Evolutionary conservation across 768 basidiomycete genomes (phyloP).

Genomic region (Sporobolomyces roseus): DNA sequence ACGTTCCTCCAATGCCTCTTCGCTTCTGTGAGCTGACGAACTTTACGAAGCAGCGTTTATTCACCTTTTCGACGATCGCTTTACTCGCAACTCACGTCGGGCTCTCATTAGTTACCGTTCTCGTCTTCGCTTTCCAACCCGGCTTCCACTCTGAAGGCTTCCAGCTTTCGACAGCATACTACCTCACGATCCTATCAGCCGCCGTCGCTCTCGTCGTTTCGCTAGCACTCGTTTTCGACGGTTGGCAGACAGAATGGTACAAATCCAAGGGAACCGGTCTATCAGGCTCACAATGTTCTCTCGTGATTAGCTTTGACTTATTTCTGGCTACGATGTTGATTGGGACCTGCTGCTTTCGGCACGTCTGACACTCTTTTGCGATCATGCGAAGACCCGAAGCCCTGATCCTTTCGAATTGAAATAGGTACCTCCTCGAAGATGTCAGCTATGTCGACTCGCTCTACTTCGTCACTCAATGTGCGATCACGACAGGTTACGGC

Average conservation of each 20-base stretch:
- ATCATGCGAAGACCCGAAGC: background rate
- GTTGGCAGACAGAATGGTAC: conserved; percentile 11
- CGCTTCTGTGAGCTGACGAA: background rate
- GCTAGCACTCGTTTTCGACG: conserved; percentile 6
- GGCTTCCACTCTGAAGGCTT: background rate
- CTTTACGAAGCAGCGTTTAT: conserved; percentile 17
- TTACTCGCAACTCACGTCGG: conserved; percentile 11
- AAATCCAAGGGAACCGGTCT: conserved; percentile 4
- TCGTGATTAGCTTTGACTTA: conserved; percentile 17
- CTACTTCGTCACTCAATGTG: background rate
- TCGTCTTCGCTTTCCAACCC: conserved; percentile 14
- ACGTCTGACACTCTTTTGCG: background rate
- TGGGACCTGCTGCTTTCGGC: conserved; percentile 5
- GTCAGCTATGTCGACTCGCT: conserved; percentile 1
- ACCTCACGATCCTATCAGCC: conserved; percentile 16
- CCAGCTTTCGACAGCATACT: conserved; percentile 31
- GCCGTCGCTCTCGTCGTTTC: conserved; percentile 13
- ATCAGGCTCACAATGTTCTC: conserved; percentile 1
- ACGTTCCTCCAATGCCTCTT: background rate
- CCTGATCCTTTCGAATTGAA: too few relatives aligned
- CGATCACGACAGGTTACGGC: conserved; percentile 30
- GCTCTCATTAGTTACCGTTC: conserved; percentile 21
- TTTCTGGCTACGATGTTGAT: conserved; percentile 8
- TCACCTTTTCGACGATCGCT: conserved; percentile 7
- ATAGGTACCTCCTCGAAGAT: conserved; percentile 7